A percentile compares a stretch with the other conserved stretches of the same genome.
Evolutionary conservation across 75 land plant genomes (phyloP).

Genomic region (Larix kaempferi): DNA sequence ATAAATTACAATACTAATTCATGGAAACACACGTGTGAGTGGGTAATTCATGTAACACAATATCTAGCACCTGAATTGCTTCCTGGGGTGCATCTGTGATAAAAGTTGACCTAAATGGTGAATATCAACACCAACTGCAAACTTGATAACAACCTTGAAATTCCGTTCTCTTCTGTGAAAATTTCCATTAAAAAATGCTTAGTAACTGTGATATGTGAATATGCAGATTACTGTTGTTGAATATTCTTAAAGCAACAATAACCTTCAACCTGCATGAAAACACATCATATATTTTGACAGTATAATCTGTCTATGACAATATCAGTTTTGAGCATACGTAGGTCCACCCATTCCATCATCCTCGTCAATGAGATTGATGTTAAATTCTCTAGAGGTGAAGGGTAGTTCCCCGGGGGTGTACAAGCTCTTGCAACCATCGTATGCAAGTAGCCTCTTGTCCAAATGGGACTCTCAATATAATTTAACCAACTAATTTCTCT

Average conservation of each 20-base stretch:
- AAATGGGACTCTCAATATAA: too few species aligned
- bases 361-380: conserved; percentile 68
- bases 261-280: too few species aligned
- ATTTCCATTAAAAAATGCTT: too few species aligned
- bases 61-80: conserved; percentile 94
- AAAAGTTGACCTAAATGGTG: conserved; percentile 88
- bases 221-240: too few species aligned
- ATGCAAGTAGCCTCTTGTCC: too few species aligned
- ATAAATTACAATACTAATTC: neutral
- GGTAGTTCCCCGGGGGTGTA: conserved; percentile 90
- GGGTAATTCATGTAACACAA: too few species aligned
- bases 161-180: conserved; percentile 65
- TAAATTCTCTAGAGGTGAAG: conserved; percentile 56
- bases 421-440: conserved; percentile 86
- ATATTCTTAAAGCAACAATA: too few species aligned
- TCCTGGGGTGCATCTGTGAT: conserved; percentile 96
- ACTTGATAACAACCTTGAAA: conserved; percentile 86
- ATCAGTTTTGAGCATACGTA: too few species aligned
- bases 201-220: too few species aligned
- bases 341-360: conserved; percentile 61
- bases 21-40: conserved; percentile 40
- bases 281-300: too few species aligned
- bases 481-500: too few species aligned
- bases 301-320: too few species aligned
- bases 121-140: conserved; percentile 89